Percentiles rank a stretch among this genome's conserved stretches.
Conservation (phyloP, 768 basidiomycete genomes). For the Leccinum incarnatum region DNA sequence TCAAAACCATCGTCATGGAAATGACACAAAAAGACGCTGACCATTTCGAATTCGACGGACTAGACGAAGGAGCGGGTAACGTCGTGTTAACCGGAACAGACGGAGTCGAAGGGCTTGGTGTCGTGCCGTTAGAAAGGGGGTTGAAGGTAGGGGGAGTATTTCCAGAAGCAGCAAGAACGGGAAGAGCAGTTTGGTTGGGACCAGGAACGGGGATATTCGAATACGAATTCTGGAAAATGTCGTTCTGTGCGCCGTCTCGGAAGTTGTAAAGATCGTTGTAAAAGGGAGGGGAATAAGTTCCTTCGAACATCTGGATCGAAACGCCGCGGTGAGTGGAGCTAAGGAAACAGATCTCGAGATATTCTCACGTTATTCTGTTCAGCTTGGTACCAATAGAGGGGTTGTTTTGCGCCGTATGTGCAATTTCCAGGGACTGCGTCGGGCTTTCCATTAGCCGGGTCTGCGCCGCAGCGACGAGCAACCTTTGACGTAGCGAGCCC, state of each 20-base stretch:
- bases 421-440: slow-evolving; percentile 56
- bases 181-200: slow-evolving; percentile 32
- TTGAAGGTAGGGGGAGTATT: not conserved
- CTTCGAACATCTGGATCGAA: slow-evolving; percentile 58
- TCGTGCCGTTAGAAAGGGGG: not conserved
- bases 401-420: slow-evolving; percentile 69
- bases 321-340: not conserved
- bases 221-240: slow-evolving; percentile 68
- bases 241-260: slow-evolving; percentile 65
- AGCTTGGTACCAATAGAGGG: slow-evolving; percentile 66
- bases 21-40: slow-evolving; percentile 5
- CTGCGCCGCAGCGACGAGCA: slow-evolving; percentile 64
- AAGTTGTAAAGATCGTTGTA: slow-evolving; percentile 75
- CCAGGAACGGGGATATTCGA: slow-evolving; percentile 42
- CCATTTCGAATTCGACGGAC: slow-evolving; percentile 12
- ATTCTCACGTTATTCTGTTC: slow-evolving; percentile 58
- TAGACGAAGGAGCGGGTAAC: not conserved
- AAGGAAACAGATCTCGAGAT: not conserved
- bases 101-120: not conserved
- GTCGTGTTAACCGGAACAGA: not conserved
- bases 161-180: slow-evolving; percentile 8
- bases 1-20: not conserved
- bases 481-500: slow-evolving; percentile 54
- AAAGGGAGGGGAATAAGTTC: slow-evolving; percentile 54
- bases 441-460: slow-evolving; percentile 45